Evolutionary conservation across 2,329 filamentous ascomycete species (phyloP).

Genomic region (Pseudogymnoascus sp.): DNA sequence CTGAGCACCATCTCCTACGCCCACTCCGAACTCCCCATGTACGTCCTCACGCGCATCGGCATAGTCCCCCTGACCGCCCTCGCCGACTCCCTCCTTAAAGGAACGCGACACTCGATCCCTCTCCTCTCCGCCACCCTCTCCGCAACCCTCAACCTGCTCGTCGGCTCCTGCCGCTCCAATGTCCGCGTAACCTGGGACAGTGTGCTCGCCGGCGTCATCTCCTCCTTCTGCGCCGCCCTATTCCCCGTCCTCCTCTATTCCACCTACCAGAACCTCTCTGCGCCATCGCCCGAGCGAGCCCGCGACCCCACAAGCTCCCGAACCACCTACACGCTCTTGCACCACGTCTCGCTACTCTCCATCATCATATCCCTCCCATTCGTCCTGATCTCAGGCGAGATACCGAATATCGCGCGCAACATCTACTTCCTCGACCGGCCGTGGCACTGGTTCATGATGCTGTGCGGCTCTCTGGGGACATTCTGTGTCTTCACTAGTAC

Average conservation of each 20-base stretch:
- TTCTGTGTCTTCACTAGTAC: constrained; percentile 43
- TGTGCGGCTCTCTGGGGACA: constrained; percentile 39
- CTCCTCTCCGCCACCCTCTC: constrained; percentile 44
- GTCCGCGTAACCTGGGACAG: constrained; percentile 44
- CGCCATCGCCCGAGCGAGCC: constrained; percentile 16
- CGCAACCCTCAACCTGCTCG: constrained; percentile 42
- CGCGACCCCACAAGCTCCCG: constrained; percentile 32
- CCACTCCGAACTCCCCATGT: constrained; percentile 44
- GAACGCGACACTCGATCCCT: constrained; percentile 38
- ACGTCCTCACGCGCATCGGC: constrained; percentile 44
- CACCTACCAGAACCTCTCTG: constrained; percentile 38
- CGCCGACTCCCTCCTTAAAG: constrained; percentile 39
- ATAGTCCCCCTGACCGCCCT: constrained; percentile 42
- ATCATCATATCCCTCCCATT: constrained; percentile 42
- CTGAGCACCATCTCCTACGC: constrained; percentile 48
- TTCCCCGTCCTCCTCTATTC: constrained; percentile 44
- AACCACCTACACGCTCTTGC: constrained; percentile 43
- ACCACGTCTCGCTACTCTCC: constrained; percentile 44
- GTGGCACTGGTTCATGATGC: constrained; percentile 48
- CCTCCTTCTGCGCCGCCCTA: constrained; percentile 42
- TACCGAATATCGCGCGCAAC: constrained; percentile 41
- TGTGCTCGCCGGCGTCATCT: constrained; percentile 44
- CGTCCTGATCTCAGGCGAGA: constrained; percentile 42
- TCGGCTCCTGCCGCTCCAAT: constrained; percentile 39
- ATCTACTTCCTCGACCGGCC: constrained; percentile 48